Evolutionary conservation across 75 land plant genomes (phyloP), one percentile per base, ranked within the genome.

Genomic region (Azolla pinnata): DNA sequence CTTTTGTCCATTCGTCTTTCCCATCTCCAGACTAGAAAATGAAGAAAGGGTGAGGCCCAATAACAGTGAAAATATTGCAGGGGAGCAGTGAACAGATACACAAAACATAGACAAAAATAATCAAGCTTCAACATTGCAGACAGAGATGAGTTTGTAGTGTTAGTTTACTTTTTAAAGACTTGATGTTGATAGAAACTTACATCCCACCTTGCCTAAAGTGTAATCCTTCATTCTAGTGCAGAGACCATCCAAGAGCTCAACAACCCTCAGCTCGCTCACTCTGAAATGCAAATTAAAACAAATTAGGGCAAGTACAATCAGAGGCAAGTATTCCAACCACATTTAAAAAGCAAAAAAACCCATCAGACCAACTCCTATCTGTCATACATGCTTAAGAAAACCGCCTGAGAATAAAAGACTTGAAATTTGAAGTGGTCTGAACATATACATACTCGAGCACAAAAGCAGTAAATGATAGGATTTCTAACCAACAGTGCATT

Each of bases 161-260:
- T n/a, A 32, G 21, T 4, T 10, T 48, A 5, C n/a, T 1, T 7
- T 16, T 24, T 28, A 54, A 26, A 31, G n/a, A 33, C 24, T 64
- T 57, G 12, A 56, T n/a, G 14, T n/a, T 7, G 29, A 1, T 21
- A 9, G 60, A 31, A 30, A 17, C 18, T 29, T 27, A 29, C 30
- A 59, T 0, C 30, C 1, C 33, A 88, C 96, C 87, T 78, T 81
- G 64, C 76, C 60, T 5, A 85, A 65, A 26, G 84, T 86, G 67
- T 93, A 88, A 47, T 85, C 84, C 66, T 85, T 92, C 90, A 93
- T 81, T 63, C 74, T 93, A 31, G 84, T 81, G 68, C 98, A 93
- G 4, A 93, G 79, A 14, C 82, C 96, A 65, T 89, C 98, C 55
- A 93, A 64, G 32, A 93, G 87, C 51, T 93, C 98, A 56, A 89